Base-by-base conservation (phyloP, 2,329 filamentous ascomycete genomes). In the Aspergillus sergii region DNA sequence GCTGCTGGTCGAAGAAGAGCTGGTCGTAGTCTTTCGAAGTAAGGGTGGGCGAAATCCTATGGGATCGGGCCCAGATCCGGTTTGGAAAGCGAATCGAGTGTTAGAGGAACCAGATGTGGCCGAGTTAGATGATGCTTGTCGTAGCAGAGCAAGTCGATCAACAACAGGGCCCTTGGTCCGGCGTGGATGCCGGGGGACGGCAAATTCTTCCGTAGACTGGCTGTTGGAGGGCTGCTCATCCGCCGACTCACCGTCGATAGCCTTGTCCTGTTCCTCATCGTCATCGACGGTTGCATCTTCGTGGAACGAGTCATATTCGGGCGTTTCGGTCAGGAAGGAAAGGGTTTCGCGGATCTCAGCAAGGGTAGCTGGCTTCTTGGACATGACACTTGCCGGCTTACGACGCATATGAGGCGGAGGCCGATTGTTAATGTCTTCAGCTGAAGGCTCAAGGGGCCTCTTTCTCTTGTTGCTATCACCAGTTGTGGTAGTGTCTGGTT, bases 321-420 rank as follows among this genome's bases (percentile, higher is more conserved):
- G 82, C 45, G 86, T 85, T 58, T 96, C 93, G 19, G 97, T 88
- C 11, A 97, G 84, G 76, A 90, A 91, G 5, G 92, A 96, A 8
- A 97, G 82, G 0, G 91, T 92, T 75, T 94, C 88, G 61, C 93
- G 89, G 66, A 97, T 91, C 72, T 97, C 92, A 32, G 89, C 88
- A 11, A 96, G 81, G 21, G 89, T 91, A 6, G 89, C 84, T 0
- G 93, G 92, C 70, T 89, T 93, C 76, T 86, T 87, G 58, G 82
- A 83, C 63, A 75, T 74, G 19, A 82, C 81, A 61, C 83, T 85
- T 28, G 76, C 79, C 53, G 79, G 80, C 21, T 87, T 89, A 50
- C 90, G 87, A 57, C 90, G 88, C 57, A 86, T 76, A 65, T 87
- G 78, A n/a, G 88, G 83, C 32, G 87, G 84, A 9, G 85, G 82